A percentile compares a stretch with the other conserved stretches of the same genome.
phyloP scores from a whole-genome alignment of 495 filamentous ascomycete genomes.

The Ramalina peruviana region DNA sequence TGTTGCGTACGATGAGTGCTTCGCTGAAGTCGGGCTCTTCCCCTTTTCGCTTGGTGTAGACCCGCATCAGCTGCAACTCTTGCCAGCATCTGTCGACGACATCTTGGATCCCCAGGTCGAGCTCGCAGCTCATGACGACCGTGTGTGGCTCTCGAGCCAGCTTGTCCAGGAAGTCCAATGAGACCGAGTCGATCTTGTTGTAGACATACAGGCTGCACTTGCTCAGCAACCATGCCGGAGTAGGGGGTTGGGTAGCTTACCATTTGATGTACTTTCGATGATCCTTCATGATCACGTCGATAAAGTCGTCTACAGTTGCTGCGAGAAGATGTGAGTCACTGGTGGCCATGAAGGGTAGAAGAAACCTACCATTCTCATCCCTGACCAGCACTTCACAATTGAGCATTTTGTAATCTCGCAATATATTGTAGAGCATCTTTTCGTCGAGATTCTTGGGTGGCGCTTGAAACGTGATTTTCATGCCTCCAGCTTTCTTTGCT shows the following conservation, averaged over 20 bases:
- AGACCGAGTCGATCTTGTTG: constrained; percentile 98
- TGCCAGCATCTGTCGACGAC: constrained; percentile 94
- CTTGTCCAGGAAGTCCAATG: constrained; percentile 81
- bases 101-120: constrained; percentile 91
- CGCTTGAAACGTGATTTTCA: constrained; percentile 93
- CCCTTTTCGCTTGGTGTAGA: constrained; percentile 96
- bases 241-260: constrained; percentile 19
- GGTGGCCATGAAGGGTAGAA: not conserved
- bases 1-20: constrained; percentile 80
- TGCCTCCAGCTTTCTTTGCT: constrained; percentile 86
- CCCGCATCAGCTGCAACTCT: constrained; percentile 75
- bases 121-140: constrained; percentile 93
- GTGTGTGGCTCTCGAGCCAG: constrained; percentile 88
- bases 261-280: constrained; percentile 94
- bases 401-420: constrained; percentile 96
- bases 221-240: no score
- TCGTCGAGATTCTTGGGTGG: constrained; percentile 87
- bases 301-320: constrained; percentile 96
- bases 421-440: constrained; percentile 92
- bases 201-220: constrained; percentile 80
- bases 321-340: constrained; percentile 3
- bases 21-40: constrained; percentile 82
- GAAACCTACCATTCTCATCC: constrained; percentile 60
- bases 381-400: constrained; percentile 94
- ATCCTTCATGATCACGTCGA: constrained; percentile 98